Percentiles rank a stretch among this genome's conserved stretches.
These are phyloP conservation scores for Misopates orontium DNA, from an alignment of 257 asterid species.

Conservation along the genomic window DNA sequence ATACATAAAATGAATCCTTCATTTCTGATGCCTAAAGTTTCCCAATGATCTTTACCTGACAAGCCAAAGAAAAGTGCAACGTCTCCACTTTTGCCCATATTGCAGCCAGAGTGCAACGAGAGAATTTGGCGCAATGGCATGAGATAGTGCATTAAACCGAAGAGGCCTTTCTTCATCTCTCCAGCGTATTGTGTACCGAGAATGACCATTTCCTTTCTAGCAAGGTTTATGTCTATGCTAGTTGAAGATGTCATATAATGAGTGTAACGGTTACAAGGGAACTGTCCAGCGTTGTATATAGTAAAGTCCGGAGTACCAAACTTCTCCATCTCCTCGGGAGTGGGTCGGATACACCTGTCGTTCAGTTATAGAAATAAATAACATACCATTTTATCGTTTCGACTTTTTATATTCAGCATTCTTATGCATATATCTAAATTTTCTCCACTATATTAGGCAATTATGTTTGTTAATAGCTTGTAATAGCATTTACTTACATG, in stretches of 20 bases:
- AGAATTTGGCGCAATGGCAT: slow-evolving; percentile 93
- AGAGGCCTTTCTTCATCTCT: slow-evolving; percentile 98
- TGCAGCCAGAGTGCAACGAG: slow-evolving; percentile 96
- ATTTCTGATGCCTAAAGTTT: too few species aligned
- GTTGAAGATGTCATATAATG: slow-evolving; percentile 99
- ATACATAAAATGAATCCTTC: too few species aligned
- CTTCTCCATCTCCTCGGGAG: slow-evolving; percentile 89
- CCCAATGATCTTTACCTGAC: slow-evolving; percentile 47
- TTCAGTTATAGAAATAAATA: slow-evolving; percentile 39
- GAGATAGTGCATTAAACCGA: slow-evolving; percentile 94
- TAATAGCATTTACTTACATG: slow-evolving; percentile 37
- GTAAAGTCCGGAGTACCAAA: slow-evolving; percentile 99
- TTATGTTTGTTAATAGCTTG: too few species aligned
- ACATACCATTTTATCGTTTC: slow-evolving; percentile 15
- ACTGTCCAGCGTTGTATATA: slow-evolving; percentile 94
- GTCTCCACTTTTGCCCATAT: slow-evolving; percentile 90
- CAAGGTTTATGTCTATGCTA: slow-evolving; percentile 88
- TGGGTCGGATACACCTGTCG: slow-evolving; percentile 99
- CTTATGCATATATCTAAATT: too few species aligned
- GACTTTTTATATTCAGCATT: neutral
- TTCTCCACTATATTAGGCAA: too few species aligned
- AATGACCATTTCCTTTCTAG: slow-evolving; percentile 93
- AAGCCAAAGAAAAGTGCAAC: slow-evolving; percentile 97
- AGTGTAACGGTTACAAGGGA: slow-evolving; percentile 96
- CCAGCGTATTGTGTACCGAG: slow-evolving; percentile 98